These are phyloP conservation scores for Coniochaeta ligniaria DNA, from an alignment of 2,329 filamentous ascomycete species.

Conservation along the genomic window DNA sequence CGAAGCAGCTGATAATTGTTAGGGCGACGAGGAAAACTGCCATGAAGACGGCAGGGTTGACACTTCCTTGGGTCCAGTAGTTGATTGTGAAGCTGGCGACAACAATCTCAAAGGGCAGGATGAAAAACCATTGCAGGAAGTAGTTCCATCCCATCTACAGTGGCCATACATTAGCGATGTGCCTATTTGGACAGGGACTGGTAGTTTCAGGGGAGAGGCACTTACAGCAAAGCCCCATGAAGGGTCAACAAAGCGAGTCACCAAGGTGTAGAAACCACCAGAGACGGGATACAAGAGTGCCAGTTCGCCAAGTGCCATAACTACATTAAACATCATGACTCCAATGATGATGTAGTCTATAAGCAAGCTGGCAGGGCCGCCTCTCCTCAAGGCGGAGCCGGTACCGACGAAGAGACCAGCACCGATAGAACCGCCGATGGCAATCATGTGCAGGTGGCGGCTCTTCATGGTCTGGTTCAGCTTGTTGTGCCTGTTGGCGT, in stretches of 20 bases:
- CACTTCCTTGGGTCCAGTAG: conserved; percentile 50
- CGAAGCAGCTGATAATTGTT: conserved; percentile 8
- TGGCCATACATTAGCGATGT: not conserved
- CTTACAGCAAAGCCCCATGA: conserved; percentile 43
- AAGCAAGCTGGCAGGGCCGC: conserved; percentile 23
- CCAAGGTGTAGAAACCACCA: conserved; percentile 55
- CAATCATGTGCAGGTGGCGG: conserved; percentile 27
- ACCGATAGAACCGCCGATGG: conserved; percentile 27
- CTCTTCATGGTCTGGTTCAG: conserved; percentile 20
- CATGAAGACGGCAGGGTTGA: conserved; percentile 45
- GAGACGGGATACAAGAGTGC: conserved; percentile 56
- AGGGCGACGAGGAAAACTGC: conserved; percentile 44
- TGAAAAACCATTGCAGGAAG: conserved; percentile 46
- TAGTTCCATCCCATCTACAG: conserved; percentile 38
- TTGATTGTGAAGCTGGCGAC: conserved; percentile 56
- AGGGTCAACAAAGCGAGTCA: conserved; percentile 52
- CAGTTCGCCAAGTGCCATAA: conserved; percentile 50
- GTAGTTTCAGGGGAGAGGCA: not conserved
- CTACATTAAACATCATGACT: not conserved
- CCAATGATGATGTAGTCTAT: conserved; percentile 24
- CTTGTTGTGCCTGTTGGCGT: conserved; percentile 4
- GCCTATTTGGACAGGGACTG: not conserved
- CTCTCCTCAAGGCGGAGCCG: conserved; percentile 20
- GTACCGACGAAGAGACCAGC: conserved; percentile 27
- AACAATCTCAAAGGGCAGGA: conserved; percentile 53